These are phyloP conservation scores for Condylostoma magnum DNA, from an alignment of 169 alveolate genomes.

Conservation along the genomic window DNA sequence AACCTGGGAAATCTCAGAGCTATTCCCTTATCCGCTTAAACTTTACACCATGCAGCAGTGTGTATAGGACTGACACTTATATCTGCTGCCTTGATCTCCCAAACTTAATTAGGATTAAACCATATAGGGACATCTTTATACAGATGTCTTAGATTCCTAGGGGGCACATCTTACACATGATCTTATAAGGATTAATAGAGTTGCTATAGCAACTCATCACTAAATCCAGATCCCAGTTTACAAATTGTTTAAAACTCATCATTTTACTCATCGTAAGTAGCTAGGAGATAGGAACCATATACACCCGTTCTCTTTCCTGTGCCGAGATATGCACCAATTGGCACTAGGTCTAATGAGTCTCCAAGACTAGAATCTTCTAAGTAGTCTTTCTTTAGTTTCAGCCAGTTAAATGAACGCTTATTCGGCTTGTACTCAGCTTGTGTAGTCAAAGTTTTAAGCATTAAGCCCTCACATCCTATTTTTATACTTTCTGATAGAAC, in stretches of 20 bases:
- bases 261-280: conserved; percentile 93
- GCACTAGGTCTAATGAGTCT: conserved; percentile 98
- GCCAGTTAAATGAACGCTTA: conserved; percentile 97
- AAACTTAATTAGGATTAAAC: conserved; percentile 92
- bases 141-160: conserved; percentile 50
- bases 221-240: conserved; percentile 97
- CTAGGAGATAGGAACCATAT: conserved; percentile 95
- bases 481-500: conserved; percentile 59
- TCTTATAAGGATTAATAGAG: conserved; percentile 81
- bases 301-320: conserved; percentile 93
- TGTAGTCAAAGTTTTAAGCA: conserved; percentile 95
- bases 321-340: conserved; percentile 97
- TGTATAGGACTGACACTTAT: conserved; percentile 95
- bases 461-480: conserved; percentile 96
- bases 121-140: conserved; percentile 86
- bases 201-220: conserved; percentile 88
- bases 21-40: conserved; percentile 89
- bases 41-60: conserved; percentile 91
- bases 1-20: conserved; percentile 98
- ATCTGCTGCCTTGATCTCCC: conserved; percentile 98
- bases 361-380: conserved; percentile 82
- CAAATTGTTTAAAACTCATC: conserved; percentile 95
- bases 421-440: conserved; percentile 98
- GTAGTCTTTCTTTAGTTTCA: conserved; percentile 98
- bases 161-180: conserved; percentile 64